Percentiles rank a stretch among this genome's conserved stretches.
phyloP scores from a whole-genome alignment of 805 yeast species.

The Candida parachauliodes region DNA sequence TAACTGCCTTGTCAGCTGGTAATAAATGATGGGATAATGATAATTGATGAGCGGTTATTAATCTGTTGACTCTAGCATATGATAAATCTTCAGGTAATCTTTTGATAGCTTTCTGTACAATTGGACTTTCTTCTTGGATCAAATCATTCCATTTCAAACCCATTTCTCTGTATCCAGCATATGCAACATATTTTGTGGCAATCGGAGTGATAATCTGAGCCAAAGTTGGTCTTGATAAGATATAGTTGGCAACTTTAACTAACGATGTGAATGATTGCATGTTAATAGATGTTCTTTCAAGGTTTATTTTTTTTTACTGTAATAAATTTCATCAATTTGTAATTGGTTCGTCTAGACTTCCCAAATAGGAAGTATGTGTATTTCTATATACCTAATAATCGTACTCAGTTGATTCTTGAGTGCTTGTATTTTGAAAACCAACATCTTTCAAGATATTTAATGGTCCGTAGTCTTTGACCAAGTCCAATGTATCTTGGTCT shows the following conservation, averaged over 20 bases:
- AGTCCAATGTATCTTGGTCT: conserved; percentile 49
- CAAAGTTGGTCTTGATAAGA: conserved; percentile 75
- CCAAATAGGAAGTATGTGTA: conserved; percentile 17
- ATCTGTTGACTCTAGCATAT: conserved; percentile 90
- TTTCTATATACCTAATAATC: conserved; percentile 41
- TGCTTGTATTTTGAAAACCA: conserved; percentile 65
- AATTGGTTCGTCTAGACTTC: conserved; percentile 28
- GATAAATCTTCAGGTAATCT: conserved; percentile 83
- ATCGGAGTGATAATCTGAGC: conserved; percentile 75
- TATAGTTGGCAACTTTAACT: conserved; percentile 71
- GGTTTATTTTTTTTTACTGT: conserved; percentile 6
- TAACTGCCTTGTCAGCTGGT: conserved; percentile 74
- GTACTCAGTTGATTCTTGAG: conserved; percentile 56
- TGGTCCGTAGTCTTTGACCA: conserved; percentile 47
- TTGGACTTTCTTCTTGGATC: conserved; percentile 81
- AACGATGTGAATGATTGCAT: conserved; percentile 59
- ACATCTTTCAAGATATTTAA: conserved; percentile 54
- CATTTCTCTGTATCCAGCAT: conserved; percentile 90
- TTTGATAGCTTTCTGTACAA: conserved; percentile 78
- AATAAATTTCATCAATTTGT: conserved; percentile 17
- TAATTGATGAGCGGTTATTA: conserved; percentile 87
- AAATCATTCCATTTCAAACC: conserved; percentile 90
- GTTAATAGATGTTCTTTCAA: conserved; percentile 24
- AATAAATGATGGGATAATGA: conserved; percentile 79
- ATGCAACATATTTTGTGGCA: conserved; percentile 66